Base-by-base conservation (phyloP, 1,284 basidiomycete genomes). In the Kwoniella shivajii region DNA sequence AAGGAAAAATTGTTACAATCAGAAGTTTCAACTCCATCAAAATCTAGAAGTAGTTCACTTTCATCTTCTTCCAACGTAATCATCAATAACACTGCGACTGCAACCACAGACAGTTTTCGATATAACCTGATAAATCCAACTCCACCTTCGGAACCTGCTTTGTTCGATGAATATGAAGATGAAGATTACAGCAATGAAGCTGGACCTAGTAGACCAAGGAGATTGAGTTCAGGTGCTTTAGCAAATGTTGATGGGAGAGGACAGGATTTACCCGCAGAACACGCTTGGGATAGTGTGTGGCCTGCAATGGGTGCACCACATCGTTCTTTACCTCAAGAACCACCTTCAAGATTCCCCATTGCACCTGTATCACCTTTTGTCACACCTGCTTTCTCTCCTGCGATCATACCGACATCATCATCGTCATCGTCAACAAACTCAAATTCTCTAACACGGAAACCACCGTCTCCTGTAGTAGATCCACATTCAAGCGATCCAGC, bases 251-350 rank as follows among this genome's bases (percentile, higher is more conserved):
- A 60, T 20, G 57, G 57, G n/a, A n/a, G n/a, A 6, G 44, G 16
- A 3, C 14, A 45, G 1, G 67, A 64, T 16, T 20, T 56, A 4
- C 50, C 63, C 10, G 43, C 44, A 2, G 61, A 67, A 29, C 71
- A 69, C 60, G 68, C 69, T n/a, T 76, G 73, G 73, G 73, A 76
- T 53, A 76, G 74, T 58, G 74, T 76, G 74, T 76, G 74, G 74
- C 71, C 72, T 1, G 65, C 66, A 16, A 46, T 67, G 10, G 69
- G 64, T 49, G 54, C 60, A n/a, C 18, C 52, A 3, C 67, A 63
- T 44, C 60, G 60, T 1, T 52, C 36, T 29, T 41, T 48, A 22
- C 47, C 57, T 1, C 61, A 44, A 4, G 66, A 68, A n/a, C 46
- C 45, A 26, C 39, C 57, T 6, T 63, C 66, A 6, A 60, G 66